Conservation (phyloP, 306 rosid species). For the Glycyrrhiza uralensis region DNA sequence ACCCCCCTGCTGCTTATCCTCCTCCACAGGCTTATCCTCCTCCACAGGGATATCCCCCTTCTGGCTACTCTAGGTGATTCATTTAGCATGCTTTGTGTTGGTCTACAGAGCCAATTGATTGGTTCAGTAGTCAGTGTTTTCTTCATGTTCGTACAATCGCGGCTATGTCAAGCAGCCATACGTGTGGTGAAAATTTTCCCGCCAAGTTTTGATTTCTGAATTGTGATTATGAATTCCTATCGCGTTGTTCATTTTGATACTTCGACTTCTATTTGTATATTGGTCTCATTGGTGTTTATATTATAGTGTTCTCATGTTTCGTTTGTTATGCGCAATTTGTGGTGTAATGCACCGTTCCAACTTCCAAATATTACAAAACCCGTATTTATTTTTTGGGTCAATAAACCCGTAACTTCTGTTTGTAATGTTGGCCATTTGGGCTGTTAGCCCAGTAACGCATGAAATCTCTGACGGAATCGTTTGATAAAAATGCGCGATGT, state of each 20-base stretch:
- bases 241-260: slow-evolving; percentile 17
- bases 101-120: not conserved
- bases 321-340: not conserved
- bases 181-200: slow-evolving; percentile 25
- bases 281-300: slow-evolving; percentile 12
- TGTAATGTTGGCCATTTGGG: too few relatives aligned
- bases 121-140: slow-evolving; percentile 17
- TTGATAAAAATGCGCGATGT: too few relatives aligned
- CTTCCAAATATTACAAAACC: not conserved
- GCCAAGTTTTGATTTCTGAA: not conserved
- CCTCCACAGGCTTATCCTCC: slow-evolving; percentile 40
- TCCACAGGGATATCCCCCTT: slow-evolving; percentile 38
- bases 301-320: not conserved
- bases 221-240: not conserved
- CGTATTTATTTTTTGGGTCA: too few relatives aligned
- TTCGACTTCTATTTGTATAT: slow-evolving; percentile 24
- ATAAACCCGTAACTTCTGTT: too few relatives aligned
- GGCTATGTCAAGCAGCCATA: not conserved
- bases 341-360: not conserved
- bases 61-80: slow-evolving; percentile 55
- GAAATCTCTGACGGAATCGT: too few relatives aligned
- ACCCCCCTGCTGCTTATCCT: slow-evolving; percentile 51
- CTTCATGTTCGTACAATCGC: slow-evolving; percentile 10
- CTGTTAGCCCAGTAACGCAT: too few relatives aligned
- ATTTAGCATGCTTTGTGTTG: not conserved